Base-by-base conservation (phyloP, 2,329 filamentous ascomycete species). In the Xylogone sp. region DNA sequence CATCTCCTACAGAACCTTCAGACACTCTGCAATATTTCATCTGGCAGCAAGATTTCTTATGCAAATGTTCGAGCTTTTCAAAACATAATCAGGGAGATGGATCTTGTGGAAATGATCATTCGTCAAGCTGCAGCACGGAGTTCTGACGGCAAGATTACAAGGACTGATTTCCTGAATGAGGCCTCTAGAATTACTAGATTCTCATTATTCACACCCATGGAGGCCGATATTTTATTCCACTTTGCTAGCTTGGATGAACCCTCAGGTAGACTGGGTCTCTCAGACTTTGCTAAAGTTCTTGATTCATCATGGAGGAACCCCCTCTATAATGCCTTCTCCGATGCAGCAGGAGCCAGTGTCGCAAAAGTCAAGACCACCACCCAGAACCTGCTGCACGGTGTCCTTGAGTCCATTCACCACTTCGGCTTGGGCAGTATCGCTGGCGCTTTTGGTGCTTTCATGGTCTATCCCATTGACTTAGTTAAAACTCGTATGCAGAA, bases 401-500 rank as follows among this genome's bases (percentile, higher is more conserved):
- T 90, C 27, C 71, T 89, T 13, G 88, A 92, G 66, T 96, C 92
- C 1, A 82, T 78, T 2, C 95, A 97, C 71, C 92, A 96, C 76
- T 99, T 99, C 68, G 84, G 76, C 2, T 82, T 99, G 6, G 94
- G 94, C 53, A 91, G 88, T 68, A 61, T 96, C 60, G 94, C 94
- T 7, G 94, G 94, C 71, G 94, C 94, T 9, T 99, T 99, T 67
- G 94, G 94, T 68, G 94, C 94, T 12, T 97, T 99, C 69, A 97
- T 99, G 90, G 94, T 99, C 49, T 99, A 99, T 69, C 94, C 94
- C 21, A 97, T 99, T 66, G 94, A 99, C 75, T 75, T 99, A 55
- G 94, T 99, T 70, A 99, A 99, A 82, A 99, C 94, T 1, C 86
- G 94, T 55, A 88, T 99, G 85, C 94, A 99, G 73, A 99, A 99